A percentile compares a stretch with the other conserved stretches of the same genome.
Evolutionary conservation across 2,329 filamentous ascomycete genomes (phyloP).

Genomic region (Talaromyces piceae): DNA sequence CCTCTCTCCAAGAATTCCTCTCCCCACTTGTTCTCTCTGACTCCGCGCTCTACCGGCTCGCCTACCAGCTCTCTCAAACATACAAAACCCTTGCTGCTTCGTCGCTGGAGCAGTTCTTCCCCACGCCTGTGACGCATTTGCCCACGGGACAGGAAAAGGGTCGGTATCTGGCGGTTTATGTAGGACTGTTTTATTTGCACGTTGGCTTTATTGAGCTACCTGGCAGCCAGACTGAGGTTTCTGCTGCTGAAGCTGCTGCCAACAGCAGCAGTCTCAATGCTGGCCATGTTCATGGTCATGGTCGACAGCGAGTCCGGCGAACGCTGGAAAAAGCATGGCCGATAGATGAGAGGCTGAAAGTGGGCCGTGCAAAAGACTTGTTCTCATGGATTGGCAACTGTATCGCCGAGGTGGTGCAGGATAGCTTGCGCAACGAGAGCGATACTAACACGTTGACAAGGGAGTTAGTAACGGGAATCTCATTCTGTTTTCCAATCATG

Average conservation of each 20-base stretch:
- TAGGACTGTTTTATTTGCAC: conserved; percentile 45
- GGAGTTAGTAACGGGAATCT: conserved; percentile 34
- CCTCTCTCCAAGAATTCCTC: conserved; percentile 6
- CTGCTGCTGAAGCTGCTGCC: too few species aligned
- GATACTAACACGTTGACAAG: conserved; percentile 15
- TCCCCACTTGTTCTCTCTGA: conserved; percentile 1
- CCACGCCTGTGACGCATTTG: conserved; percentile 33
- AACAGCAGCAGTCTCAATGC: not conserved
- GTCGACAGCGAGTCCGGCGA: conserved; percentile 44
- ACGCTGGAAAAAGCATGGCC: conserved; percentile 65
- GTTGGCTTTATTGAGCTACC: conserved; percentile 46
- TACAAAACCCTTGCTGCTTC: conserved; percentile 28
- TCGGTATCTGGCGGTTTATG: conserved; percentile 46
- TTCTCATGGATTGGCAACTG: conserved; percentile 70
- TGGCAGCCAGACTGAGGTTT: conserved; percentile 18
- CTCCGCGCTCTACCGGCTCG: conserved; percentile 26
- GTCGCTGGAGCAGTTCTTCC: conserved; percentile 36
- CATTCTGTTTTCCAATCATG: conserved; percentile 39
- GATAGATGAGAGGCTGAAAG: conserved; percentile 65
- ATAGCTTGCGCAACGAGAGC: conserved; percentile 30
- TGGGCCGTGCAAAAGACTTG: conserved; percentile 60
- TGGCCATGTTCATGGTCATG: not conserved
- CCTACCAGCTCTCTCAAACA: conserved; percentile 28
- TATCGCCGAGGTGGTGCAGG: conserved; percentile 62
- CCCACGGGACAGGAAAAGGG: conserved; percentile 45